Evolutionary conservation across 768 basidiomycete species (phyloP).

Genomic region (Lyophyllum semitale): DNA sequence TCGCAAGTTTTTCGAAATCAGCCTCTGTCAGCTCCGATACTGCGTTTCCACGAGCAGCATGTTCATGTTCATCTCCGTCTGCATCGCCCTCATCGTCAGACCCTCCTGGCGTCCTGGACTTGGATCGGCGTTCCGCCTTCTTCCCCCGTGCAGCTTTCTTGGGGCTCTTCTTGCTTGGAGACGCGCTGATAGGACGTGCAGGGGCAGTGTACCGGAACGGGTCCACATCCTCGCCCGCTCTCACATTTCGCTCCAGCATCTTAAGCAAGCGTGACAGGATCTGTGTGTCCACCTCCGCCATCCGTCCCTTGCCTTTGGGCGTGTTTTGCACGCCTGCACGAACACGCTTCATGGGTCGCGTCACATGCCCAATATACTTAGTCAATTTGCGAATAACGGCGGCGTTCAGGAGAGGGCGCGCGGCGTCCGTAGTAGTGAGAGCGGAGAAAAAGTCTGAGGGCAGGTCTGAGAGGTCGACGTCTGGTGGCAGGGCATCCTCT

Average conservation of each 20-base stretch:
- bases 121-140: conserved; percentile 41
- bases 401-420: conserved; percentile 62
- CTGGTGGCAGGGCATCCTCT: conserved; percentile 68
- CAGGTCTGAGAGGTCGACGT: conserved; percentile 51
- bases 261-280: conserved; percentile 69
- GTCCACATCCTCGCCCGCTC: conserved; percentile 72
- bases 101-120: conserved; percentile 40
- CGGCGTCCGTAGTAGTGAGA: conserved; percentile 50
- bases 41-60: conserved; percentile 19
- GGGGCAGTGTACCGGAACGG: conserved; percentile 52
- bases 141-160: conserved; percentile 42
- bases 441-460: conserved; percentile 66
- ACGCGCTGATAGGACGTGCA: conserved; percentile 25
- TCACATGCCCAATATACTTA: conserved; percentile 66
- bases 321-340: conserved; percentile 47
- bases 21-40: conserved; percentile 38
- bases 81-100: conserved; percentile 33
- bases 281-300: conserved; percentile 69
- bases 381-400: conserved; percentile 66
- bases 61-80: conserved; percentile 26
- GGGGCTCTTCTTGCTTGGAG: conserved; percentile 52
- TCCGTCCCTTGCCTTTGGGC: conserved; percentile 51
- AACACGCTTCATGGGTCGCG: conserved; percentile 68
- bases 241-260: conserved; percentile 78
- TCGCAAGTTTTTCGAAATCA: conserved; percentile 52